phyloP scores from a whole-genome alignment of 2,329 filamentous ascomycete genomes.

The Monilinia fructicola region DNA sequence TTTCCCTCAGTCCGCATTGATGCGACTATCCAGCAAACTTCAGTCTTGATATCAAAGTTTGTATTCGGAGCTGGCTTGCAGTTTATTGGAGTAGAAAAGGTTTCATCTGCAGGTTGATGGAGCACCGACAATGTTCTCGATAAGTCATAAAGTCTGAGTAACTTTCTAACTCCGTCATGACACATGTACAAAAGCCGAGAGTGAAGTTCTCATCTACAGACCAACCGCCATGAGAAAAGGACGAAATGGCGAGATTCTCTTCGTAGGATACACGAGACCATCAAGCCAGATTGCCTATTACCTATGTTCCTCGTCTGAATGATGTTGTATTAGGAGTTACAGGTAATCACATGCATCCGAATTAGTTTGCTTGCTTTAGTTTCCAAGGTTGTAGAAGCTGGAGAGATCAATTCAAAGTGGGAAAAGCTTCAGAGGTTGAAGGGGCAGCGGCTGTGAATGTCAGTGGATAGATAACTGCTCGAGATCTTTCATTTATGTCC shows the following conservation, averaged over 20 bases:
- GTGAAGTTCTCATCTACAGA: not conserved
- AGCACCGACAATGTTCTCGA: not conserved
- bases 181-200: not conserved
- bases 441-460: not conserved
- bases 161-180: not conserved
- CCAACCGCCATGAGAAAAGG: not conserved
- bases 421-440: not conserved
- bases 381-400: too few relatives aligned
- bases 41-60: too few relatives aligned
- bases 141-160: not conserved
- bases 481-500: not conserved
- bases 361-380: conserved; percentile 25
- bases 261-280: not conserved
- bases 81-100: not conserved
- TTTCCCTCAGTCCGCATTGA: conserved; percentile 15
- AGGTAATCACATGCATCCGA: conserved; percentile 21
- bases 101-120: too few relatives aligned
- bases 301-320: conserved; percentile 28
- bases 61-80: not conserved
- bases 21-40: not conserved
- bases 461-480: not conserved
- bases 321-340: conserved; percentile 27
- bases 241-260: not conserved
- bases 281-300: not conserved
- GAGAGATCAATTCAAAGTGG: conserved; percentile 25